Evolutionary conservation across 208 protist genomes (phyloP).

Genomic region (Trypanosoma mega): DNA sequence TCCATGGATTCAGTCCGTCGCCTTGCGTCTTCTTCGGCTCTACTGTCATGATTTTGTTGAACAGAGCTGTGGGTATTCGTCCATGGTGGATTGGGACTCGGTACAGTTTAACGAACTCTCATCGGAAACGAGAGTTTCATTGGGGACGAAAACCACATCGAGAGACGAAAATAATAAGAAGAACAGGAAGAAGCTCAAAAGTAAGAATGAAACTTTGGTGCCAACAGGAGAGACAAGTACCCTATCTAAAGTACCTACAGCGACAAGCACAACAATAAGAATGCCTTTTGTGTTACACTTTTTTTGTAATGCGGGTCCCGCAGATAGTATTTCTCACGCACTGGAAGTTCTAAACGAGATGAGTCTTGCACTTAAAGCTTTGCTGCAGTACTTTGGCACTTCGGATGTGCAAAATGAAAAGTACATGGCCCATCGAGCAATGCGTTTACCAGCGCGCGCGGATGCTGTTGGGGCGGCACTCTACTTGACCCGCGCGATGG

Average conservation of each 20-base stretch:
- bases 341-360: slow-evolving; percentile 13
- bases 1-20: slow-evolving; percentile 76
- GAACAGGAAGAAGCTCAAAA: slow-evolving; percentile 7
- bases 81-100: slow-evolving; percentile 34
- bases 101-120: no score
- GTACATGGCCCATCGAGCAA: slow-evolving; percentile 73
- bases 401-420: slow-evolving; percentile 81
- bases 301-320: neutral
- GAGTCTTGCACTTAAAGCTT: neutral
- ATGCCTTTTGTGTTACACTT: slow-evolving; percentile 23
- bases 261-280: neutral
- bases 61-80: slow-evolving; percentile 45
- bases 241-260: neutral
- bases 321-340: slow-evolving; percentile 12
- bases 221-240: slow-evolving; percentile 5
- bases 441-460: slow-evolving; percentile 52
- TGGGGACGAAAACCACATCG: neutral
- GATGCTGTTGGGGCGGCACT: slow-evolving; percentile 70
- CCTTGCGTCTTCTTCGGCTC: slow-evolving; percentile 66
- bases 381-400: slow-evolving; percentile 55
- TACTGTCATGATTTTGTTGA: slow-evolving; percentile 83
- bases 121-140: neutral
- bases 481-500: slow-evolving; percentile 53
- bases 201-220: neutral
- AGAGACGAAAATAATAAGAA: neutral